phyloP scores from a whole-genome alignment of 306 rosid genomes.

The Vigna reflexopilosa region DNA sequence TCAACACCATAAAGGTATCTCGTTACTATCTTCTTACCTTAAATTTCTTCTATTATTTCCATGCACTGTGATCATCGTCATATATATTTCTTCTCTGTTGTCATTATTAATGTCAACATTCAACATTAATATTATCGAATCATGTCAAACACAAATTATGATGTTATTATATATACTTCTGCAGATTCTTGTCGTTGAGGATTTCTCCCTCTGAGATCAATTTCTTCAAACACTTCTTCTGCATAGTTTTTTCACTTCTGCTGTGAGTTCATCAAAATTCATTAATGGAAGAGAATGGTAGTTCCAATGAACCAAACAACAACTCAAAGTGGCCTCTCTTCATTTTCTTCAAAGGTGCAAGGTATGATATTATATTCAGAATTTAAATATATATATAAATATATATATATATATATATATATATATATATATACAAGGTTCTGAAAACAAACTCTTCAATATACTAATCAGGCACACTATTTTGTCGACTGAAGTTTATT shows the following conservation, averaged over 20 bases:
- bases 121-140: neutral
- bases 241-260: neutral
- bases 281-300: constrained; percentile 51
- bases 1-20: constrained; percentile 24
- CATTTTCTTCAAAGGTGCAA: constrained; percentile 82
- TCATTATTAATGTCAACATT: neutral
- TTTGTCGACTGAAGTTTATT: too few relatives aligned
- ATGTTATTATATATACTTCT: neutral
- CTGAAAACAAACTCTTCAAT: too few relatives aligned
- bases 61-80: neutral
- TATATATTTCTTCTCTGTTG: neutral
- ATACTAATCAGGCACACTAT: too few relatives aligned
- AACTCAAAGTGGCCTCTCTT: constrained; percentile 63
- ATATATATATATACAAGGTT: too few relatives aligned
- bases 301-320: constrained; percentile 33
- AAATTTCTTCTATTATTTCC: neutral
- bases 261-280: neutral
- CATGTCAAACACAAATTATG: constrained; percentile 2
- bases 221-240: neutral
- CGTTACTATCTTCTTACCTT: constrained; percentile 8
- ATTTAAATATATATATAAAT: too few relatives aligned
- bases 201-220: neutral
- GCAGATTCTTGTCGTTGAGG: neutral
- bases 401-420: too few relatives aligned
- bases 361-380: constrained; percentile 47